These are phyloP conservation scores for Apodospora peruviana DNA, from an alignment of 495 filamentous ascomycete species.

Conservation along the genomic window DNA sequence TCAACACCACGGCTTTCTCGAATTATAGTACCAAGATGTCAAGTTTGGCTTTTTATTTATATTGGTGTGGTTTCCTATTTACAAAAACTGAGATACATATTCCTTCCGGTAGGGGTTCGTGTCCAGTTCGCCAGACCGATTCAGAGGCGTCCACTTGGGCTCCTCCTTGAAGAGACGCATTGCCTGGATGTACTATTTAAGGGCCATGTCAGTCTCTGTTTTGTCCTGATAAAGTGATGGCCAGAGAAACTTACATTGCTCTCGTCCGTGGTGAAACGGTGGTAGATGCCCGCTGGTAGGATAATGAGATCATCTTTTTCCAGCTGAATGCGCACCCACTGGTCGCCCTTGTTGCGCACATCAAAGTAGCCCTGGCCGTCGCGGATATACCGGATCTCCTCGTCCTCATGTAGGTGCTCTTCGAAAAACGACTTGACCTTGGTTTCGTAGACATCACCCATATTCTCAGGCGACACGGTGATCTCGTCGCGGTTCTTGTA, in stretches of 20 bases:
- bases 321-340: conserved; percentile 80
- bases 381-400: conserved; percentile 96
- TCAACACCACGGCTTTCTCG: too few relatives aligned
- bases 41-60: too few relatives aligned
- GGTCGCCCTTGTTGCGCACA: conserved; percentile 64
- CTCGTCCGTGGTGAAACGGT: conserved; percentile 91
- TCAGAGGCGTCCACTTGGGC: conserved; percentile 96
- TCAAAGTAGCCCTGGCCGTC: conserved; percentile 93
- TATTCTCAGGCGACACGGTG: conserved; percentile 75
- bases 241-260: conserved; percentile 63
- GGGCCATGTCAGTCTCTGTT: neutral
- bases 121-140: conserved; percentile 73
- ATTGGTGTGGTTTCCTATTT: neutral
- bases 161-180: conserved; percentile 98
- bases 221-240: neutral
- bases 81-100: conserved; percentile 53
- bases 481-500: conserved; percentile 97
- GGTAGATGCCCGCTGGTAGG: conserved; percentile 93
- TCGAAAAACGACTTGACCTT: conserved; percentile 91
- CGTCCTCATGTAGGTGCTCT: conserved; percentile 96
- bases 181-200: conserved; percentile 83
- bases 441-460: conserved; percentile 82
- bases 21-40: too few relatives aligned
- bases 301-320: conserved; percentile 73
- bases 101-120: conserved; percentile 69